Base-by-base conservation (phyloP, 2,329 filamentous ascomycete species). In the Achaetomium macrosporum region DNA sequence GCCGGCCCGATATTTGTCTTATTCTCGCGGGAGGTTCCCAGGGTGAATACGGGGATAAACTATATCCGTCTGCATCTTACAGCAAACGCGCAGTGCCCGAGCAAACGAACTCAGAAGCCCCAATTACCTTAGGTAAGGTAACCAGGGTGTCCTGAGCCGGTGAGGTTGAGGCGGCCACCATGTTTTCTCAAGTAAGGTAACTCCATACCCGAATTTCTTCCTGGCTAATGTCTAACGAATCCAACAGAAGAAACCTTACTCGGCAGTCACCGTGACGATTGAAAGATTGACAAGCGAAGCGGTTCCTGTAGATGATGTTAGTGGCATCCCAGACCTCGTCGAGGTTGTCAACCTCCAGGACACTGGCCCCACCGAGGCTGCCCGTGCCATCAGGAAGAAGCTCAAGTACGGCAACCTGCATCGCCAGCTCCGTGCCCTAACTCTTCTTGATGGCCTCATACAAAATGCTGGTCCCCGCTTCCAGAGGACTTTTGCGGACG, bases 401-500 rank as follows among this genome's bases (percentile, higher is more conserved):
- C 82, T 99, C 78, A 99, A 99, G 74, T 97, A 99, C 71, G 93
- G 93, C 63, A 95, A 84, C 64, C 78, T 88, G n/a, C 92, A 97
- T 69, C 86, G 90, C 46, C 93, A 99, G 70, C 78, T 97, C 33
- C 83, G 93, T 55, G 88, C 93, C 35, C 79, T 99, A 19, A 86
- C 87, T 11, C 85, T 99, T 46, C 80, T 99, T 2, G 93, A 99
- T 67, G 91, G 88, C 40, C 77, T 99, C 37, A 93, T 99, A 56
- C 89, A 96, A 66, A 99, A 99, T 72, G 91, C 90, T 2, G 92
- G 92, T 1, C 78, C 86, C 12, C 82, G 86, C 12, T 96, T 97
- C 66, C 88, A 96, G 69, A 83, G 88, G 45, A 81, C 82, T 15
- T 96, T 97, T 68, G 88, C 85, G 10, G 92, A 99, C 64, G 91